Percentiles rank a stretch among this genome's conserved stretches.
Evolutionary conservation across 2,329 filamentous ascomycete genomes (phyloP).

Genomic region (Xylaria sp.): DNA sequence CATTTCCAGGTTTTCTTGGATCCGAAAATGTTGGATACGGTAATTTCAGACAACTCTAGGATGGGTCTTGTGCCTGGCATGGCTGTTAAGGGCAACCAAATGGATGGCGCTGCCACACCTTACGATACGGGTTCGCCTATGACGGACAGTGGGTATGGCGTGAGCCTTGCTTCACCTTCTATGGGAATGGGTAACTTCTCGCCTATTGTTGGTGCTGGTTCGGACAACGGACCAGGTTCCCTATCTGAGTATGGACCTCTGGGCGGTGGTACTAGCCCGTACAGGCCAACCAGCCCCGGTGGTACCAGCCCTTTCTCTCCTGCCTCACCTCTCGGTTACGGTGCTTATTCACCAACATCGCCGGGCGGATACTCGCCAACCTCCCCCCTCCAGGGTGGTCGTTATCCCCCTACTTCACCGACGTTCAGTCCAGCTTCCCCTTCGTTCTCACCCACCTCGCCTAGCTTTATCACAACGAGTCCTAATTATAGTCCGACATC

Average conservation of each 20-base stretch:
- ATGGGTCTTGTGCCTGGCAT: conserved; percentile 85
- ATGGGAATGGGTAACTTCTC: conserved; percentile 74
- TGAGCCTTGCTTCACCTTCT: conserved; percentile 70
- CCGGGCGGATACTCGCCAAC: conserved; percentile 83
- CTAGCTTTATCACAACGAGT: conserved; percentile 63
- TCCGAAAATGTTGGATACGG: conserved; percentile 93
- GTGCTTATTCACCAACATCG: conserved; percentile 80
- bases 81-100: conserved; percentile 77
- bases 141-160: conserved; percentile 72
- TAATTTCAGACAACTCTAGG: conserved; percentile 90
- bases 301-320: conserved; percentile 81
- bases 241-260: conserved; percentile 68
- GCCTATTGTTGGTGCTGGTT: conserved; percentile 79
- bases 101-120: conserved; percentile 89
- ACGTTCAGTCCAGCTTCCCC: conserved; percentile 73
- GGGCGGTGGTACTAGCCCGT: conserved; percentile 70
- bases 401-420: conserved; percentile 68
- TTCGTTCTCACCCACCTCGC: conserved; percentile 67
- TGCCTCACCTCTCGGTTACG: conserved; percentile 69
- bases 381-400: conserved; percentile 70
- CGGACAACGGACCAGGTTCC: conserved; percentile 76
- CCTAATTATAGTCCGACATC: conserved; percentile 74
- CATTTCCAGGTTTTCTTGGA: conserved; percentile 95
- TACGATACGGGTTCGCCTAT: conserved; percentile 91
- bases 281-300: conserved; percentile 73